Base-by-base conservation (phyloP, 345 rosid species). In the Citrus maxima region DNA sequence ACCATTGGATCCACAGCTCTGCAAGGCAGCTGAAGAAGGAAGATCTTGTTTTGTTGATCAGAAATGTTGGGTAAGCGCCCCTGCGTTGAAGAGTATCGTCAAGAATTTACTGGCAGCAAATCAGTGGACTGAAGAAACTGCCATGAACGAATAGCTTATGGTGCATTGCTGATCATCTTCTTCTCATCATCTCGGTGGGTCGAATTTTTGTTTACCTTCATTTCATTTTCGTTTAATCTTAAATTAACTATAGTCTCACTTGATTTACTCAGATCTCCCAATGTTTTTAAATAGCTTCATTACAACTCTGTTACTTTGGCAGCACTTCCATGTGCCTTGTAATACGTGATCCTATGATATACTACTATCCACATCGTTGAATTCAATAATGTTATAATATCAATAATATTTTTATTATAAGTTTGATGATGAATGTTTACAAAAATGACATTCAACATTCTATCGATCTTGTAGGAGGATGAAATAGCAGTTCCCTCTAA, bases 21-120 rank as follows among this genome's bases (percentile, higher is more conserved):
- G 94, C 80, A 87, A 85, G 87, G 93, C 93, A 19, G 94, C 98
- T 4, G 97, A 92, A 83, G 94, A 95, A 86, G 98, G 97, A 54
- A 87, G 88, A 80, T 95, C 98, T 22, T 95, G 98, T 83, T 93
- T 95, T 79, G 82, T 82, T 22, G 96, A 88, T 76, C 82, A 80
- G 87, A 89, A 85, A 75, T 95, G 99, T 72, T 66, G 77, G 21
- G 85, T 80, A 6, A 95, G 98, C 30, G 95, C 95, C 13, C 87
- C 90, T 0, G 96, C 93, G 0, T 84, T 95, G 82, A 91, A 87
- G 83, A 84, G 77, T 75, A 88, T 73, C 58, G 2, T 54, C 22
- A 54, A 54, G 22, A 54, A 54, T 14, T 28, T 75, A 51, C 46
- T 75, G 49, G 71, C 12, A 19, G 71, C 46, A 13, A 75, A 75